These are phyloP conservation scores for Simplicillium aogashimaense DNA, from an alignment of 2,329 filamentous ascomycete species.

Conservation along the genomic window DNA sequence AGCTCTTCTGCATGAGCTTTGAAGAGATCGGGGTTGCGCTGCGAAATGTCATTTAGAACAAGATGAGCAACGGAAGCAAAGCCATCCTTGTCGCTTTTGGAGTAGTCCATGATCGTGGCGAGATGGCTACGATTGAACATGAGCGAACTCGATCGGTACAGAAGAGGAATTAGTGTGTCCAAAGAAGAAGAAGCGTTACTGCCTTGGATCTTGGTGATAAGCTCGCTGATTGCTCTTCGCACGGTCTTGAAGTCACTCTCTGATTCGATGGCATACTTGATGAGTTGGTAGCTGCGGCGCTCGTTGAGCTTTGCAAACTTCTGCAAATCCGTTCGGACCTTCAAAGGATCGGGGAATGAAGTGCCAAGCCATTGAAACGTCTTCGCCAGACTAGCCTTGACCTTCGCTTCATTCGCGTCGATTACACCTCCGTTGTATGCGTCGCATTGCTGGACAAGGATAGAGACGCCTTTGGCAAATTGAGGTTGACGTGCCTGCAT, in stretches of 20 bases:
- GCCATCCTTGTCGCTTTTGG: constrained; percentile 71
- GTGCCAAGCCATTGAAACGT: constrained; percentile 65
- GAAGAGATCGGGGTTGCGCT: constrained; percentile 80
- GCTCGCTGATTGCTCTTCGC: constrained; percentile 79
- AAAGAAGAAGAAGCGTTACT: constrained; percentile 55
- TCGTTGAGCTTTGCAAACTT: constrained; percentile 90
- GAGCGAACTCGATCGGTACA: constrained; percentile 76
- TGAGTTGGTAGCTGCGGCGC: constrained; percentile 78
- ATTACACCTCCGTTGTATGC: constrained; percentile 81
- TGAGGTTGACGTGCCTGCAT: constrained; percentile 70
- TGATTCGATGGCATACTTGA: constrained; percentile 74
- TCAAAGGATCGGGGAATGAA: constrained; percentile 65
- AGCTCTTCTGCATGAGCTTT: constrained; percentile 87
- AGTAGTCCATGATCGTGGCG: constrained; percentile 78
- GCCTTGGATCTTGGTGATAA: constrained; percentile 70
- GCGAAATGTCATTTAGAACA: constrained; percentile 84
- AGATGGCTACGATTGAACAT: constrained; percentile 94
- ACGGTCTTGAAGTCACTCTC: constrained; percentile 91
- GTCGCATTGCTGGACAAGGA: constrained; percentile 79
- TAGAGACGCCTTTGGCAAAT: constrained; percentile 61
- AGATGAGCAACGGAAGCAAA: constrained; percentile 76
- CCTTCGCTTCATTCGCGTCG: constrained; percentile 57
- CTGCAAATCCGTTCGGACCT: constrained; percentile 67
- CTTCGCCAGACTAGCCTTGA: constrained; percentile 61
- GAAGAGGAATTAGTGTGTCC: constrained; percentile 70